phyloP scores from a whole-genome alignment of 1,284 basidiomycete species.

The Leccinum insolens region DNA sequence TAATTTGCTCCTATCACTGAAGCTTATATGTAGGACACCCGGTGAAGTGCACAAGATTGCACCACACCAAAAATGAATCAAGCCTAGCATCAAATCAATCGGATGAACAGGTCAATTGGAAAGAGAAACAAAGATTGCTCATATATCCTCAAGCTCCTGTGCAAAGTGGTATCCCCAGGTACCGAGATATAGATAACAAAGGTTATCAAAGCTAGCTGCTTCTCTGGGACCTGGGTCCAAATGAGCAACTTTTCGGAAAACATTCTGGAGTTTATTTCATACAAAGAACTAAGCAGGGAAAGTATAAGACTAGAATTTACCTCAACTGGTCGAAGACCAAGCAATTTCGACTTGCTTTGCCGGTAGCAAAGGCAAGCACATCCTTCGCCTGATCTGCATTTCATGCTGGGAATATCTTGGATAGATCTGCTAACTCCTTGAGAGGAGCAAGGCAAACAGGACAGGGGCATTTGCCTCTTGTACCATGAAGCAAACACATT shows the following conservation, averaged over 20 bases:
- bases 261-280: background rate
- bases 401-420: slow-evolving; percentile 1
- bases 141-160: background rate
- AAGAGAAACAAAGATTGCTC: too few relatives aligned
- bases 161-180: slow-evolving; percentile 1
- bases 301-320: background rate
- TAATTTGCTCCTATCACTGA: slow-evolving; percentile 11
- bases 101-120: too few relatives aligned
- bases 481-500: slow-evolving; percentile 21
- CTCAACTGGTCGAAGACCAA: background rate
- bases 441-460: slow-evolving; percentile 14
- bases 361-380: background rate
- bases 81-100: background rate
- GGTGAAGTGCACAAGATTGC: background rate
- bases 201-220: background rate
- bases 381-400: background rate
- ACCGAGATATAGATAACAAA: background rate
- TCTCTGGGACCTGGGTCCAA: background rate
- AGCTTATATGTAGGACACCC: background rate
- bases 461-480: slow-evolving; percentile 17
- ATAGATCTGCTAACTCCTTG: slow-evolving; percentile 7
- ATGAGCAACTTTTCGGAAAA: background rate
- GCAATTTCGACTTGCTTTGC: background rate
- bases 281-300: too few relatives aligned
- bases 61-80: background rate